Base-by-base conservation (phyloP, 2,329 filamentous ascomycete genomes). In the Colletotrichum trifolii region DNA sequence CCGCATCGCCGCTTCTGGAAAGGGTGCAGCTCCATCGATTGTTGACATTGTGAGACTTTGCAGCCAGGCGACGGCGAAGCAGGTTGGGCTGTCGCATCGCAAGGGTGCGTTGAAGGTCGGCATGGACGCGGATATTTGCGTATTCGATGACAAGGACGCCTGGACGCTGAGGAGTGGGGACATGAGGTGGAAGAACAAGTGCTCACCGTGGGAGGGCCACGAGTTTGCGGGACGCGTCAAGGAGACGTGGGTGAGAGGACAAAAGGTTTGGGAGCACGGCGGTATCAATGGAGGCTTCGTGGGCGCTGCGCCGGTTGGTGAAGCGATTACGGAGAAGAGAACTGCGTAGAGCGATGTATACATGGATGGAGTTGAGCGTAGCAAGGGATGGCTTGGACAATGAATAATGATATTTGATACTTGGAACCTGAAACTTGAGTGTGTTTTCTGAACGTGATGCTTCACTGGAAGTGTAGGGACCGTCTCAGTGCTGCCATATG, bases 141-240 rank as follows among this genome's bases (percentile, higher is more conserved):
- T 98, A 13, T 97, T 98, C 75, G 95, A 98, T 74, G 93, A 97
- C 68, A 80, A 84, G n/a, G 89, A 88, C 25, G 85, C 86, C 70
- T 99, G 95, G 85, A 85, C 89, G 33, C 89, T 97, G 56, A 80
- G 87, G 63, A 83, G 86, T 15, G 89, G 86, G 67, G 93, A 93
- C 54, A 97, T 99, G 94, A 86, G 96, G 70, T 99, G 97, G 86
- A 90, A 93, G 78, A 97, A 97, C 78, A 93, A 93, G 73, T 94
- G 93, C 82, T 94, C 90, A 61, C 94, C 94, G 0, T 97, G 96
- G 84, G 91, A 97, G 76, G 92, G 92, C 17, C 91, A 90, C 77
- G 84, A 82, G 38, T 89, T 97, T 72, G 86, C 84, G 50, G 94
- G 94, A 1, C 87, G 93, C 64, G 94, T 97, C 10, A 83, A 81